phyloP scores from a whole-genome alignment of 1,284 basidiomycete genomes.

The Thelephora terrestris region DNA sequence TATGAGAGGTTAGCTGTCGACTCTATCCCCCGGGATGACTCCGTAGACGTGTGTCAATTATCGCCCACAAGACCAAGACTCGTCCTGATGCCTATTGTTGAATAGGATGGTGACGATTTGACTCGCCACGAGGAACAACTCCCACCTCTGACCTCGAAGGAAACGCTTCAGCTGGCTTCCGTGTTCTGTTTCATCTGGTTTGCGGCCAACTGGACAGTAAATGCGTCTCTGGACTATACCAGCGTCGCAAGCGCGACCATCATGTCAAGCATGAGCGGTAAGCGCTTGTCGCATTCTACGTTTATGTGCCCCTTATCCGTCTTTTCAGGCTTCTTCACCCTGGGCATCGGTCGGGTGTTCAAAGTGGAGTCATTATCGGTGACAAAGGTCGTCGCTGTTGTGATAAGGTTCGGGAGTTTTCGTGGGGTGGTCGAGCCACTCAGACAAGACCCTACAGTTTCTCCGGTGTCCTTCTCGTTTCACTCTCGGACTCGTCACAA shows the following conservation, averaged over 20 bases:
- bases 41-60: background rate
- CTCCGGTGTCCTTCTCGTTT: slow-evolving; percentile 79
- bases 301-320: slow-evolving; percentile 4
- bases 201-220: slow-evolving; percentile 83
- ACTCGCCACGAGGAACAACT: slow-evolving; percentile 12
- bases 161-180: slow-evolving; percentile 72
- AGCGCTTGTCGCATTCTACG: slow-evolving; percentile 18
- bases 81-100: slow-evolving; percentile 1
- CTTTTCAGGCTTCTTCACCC: slow-evolving; percentile 82
- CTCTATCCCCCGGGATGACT: slow-evolving; percentile 7
- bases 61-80: slow-evolving; percentile 9
- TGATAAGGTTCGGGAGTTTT: slow-evolving; percentile 57
- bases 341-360: slow-evolving; percentile 78
- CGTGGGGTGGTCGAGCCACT: too few relatives aligned
- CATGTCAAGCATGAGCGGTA: slow-evolving; percentile 81
- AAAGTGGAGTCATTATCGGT: slow-evolving; percentile 73
- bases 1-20: slow-evolving; percentile 29
- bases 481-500: slow-evolving; percentile 59
- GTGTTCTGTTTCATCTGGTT: slow-evolving; percentile 86
- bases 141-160: slow-evolving; percentile 48
- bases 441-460: slow-evolving; percentile 43
- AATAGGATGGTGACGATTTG: background rate
- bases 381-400: slow-evolving; percentile 73
- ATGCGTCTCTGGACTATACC: slow-evolving; percentile 74
- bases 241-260: slow-evolving; percentile 89